Conservation (phyloP, 164 flowering plant species). For the Piper betle region DNA sequence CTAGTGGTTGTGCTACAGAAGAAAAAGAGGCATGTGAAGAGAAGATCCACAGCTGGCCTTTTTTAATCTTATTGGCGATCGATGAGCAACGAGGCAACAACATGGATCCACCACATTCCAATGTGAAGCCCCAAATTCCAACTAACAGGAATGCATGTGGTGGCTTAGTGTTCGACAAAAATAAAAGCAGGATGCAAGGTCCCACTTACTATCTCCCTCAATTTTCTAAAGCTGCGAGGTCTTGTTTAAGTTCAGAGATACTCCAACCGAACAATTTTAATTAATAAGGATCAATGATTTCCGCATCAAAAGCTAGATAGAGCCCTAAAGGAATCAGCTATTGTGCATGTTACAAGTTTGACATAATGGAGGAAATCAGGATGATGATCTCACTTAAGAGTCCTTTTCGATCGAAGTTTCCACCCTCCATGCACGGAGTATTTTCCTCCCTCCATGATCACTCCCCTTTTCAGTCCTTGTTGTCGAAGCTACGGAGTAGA, state of each 20-base stretch:
- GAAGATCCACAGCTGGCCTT: constrained; percentile 3
- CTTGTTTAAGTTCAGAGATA: constrained; percentile 1
- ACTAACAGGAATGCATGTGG: constrained; percentile 11
- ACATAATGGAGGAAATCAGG: no score
- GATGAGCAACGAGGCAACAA: constrained; percentile 5
- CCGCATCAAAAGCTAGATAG: constrained; percentile 1
- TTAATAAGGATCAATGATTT: background rate
- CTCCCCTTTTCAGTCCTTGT: background rate
- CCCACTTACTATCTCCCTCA: background rate
- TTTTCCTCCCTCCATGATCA: background rate
- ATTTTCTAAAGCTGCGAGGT: background rate
- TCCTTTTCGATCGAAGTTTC: no score
- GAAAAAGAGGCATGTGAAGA: constrained; percentile 6
- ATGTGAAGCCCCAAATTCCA: constrained; percentile 6
- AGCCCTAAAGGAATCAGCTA: background rate
- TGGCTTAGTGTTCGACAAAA: constrained; percentile 6
- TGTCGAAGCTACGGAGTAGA: no score
- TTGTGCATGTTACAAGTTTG: background rate
- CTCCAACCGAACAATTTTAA: background rate
- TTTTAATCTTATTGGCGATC: constrained; percentile 1
- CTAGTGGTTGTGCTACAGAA: constrained; percentile 1
- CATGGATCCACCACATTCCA: constrained; percentile 6
- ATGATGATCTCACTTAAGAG: no score
- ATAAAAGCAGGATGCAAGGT: constrained; percentile 1
- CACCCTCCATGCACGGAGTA: no score